Conservation (phyloP, 2,329 filamentous ascomycete species). For the Colletotrichum sidae region DNA sequence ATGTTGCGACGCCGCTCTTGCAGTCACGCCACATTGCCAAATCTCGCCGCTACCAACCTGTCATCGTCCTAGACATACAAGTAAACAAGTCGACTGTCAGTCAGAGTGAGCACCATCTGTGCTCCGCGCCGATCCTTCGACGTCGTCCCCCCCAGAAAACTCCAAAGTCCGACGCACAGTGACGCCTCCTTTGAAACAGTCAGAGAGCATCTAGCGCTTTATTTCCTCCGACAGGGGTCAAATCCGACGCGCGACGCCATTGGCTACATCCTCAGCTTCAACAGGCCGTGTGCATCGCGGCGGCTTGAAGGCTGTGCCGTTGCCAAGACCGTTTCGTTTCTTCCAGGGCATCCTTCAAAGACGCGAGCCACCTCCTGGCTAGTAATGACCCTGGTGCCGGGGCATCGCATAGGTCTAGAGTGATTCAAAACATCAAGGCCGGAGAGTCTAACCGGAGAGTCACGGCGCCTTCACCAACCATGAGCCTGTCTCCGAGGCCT, state of each 20-base stretch:
- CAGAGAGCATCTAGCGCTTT: slow-evolving; percentile 33
- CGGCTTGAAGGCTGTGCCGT: slow-evolving; percentile 20
- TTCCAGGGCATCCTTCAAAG: slow-evolving; percentile 19
- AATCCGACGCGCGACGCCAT: slow-evolving; percentile 23
- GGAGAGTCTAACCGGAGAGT: slow-evolving; percentile 12
- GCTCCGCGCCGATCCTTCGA: slow-evolving; percentile 23
- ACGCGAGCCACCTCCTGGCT: slow-evolving; percentile 23
- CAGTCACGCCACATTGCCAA: neutral
- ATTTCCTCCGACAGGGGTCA: slow-evolving; percentile 27
- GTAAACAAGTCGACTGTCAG: slow-evolving; percentile 11
- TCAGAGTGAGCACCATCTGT: slow-evolving; percentile 33
- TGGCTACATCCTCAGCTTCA: slow-evolving; percentile 15
- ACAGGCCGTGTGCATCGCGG: slow-evolving; percentile 27
- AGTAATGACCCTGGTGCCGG: slow-evolving; percentile 13
- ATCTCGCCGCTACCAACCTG: slow-evolving; percentile 3
- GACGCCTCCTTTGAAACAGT: slow-evolving; percentile 35
- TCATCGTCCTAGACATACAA: slow-evolving; percentile 13
- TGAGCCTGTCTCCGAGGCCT: slow-evolving; percentile 18
- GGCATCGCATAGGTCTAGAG: neutral
- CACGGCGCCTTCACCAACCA: slow-evolving; percentile 7
- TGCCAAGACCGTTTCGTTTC: slow-evolving; percentile 37
- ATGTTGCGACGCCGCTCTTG: neutral
- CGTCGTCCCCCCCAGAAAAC: slow-evolving; percentile 26
- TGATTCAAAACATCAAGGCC: slow-evolving; percentile 11
- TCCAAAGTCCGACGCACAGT: slow-evolving; percentile 32